Evolutionary conservation across 257 asterid species (phyloP).

Genomic region (Przewalskia tangutica): DNA sequence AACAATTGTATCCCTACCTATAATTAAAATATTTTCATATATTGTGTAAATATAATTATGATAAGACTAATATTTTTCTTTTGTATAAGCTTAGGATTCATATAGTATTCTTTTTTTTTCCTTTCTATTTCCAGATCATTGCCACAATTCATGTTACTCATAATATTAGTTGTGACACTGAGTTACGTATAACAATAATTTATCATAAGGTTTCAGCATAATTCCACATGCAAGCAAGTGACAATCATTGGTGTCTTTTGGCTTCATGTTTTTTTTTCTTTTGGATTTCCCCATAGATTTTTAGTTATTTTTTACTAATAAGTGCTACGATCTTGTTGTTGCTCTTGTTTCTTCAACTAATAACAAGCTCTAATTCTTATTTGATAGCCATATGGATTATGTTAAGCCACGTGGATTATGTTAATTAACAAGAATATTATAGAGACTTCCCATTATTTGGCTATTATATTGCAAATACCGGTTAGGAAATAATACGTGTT

Average conservation of each 20-base stretch:
- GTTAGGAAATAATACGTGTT: not conserved
- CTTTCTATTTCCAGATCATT: not conserved
- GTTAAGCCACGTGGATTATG: not conserved
- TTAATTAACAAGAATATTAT: too few species aligned
- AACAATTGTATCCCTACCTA: too few species aligned
- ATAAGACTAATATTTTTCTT: too few species aligned
- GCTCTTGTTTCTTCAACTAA: not conserved
- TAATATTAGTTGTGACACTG: not conserved
- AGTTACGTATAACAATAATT: not conserved
- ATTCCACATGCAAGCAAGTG: not conserved
- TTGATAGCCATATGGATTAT: not conserved
- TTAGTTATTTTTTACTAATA: not conserved
- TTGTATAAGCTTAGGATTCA: too few species aligned
- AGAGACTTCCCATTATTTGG: not conserved
- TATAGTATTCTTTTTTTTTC: not conserved
- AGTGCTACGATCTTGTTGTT: not conserved
- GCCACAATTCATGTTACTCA: not conserved
- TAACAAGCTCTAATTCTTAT: not conserved
- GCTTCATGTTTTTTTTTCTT: not conserved
- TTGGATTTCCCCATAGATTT: not conserved
- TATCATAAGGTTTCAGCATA: not conserved
- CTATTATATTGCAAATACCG: not conserved
- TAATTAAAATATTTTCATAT: too few species aligned
- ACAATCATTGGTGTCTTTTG: not conserved
- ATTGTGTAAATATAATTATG: too few species aligned